Conservation (phyloP, 1,139 yeast species). For the Debaryomyces sp. region DNA sequence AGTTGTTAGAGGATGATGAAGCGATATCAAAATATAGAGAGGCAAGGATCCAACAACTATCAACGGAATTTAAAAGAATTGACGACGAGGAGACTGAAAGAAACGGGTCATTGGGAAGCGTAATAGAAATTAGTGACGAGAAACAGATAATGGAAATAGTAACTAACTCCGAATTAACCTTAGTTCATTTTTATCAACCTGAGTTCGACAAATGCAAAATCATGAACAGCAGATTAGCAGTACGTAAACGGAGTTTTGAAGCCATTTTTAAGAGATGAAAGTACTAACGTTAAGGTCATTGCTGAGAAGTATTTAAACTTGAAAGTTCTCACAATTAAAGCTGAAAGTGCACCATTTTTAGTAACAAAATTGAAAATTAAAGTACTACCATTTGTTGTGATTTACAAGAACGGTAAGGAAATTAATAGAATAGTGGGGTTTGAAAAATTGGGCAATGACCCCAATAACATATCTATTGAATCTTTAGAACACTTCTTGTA, state of each 20-base stretch:
- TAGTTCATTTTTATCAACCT: constrained; percentile 69
- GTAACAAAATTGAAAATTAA: constrained; percentile 63
- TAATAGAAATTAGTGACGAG: constrained; percentile 49
- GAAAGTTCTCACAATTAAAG: constrained; percentile 59
- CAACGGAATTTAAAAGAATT: constrained; percentile 45
- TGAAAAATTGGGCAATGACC: constrained; percentile 52
- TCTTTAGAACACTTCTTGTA: constrained; percentile 50
- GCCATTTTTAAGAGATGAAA: background rate
- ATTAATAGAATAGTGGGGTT: constrained; percentile 66
- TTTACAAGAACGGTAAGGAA: constrained; percentile 65
- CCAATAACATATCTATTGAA: constrained; percentile 33
- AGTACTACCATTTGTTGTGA: constrained; percentile 70
- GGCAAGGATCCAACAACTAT: constrained; percentile 50
- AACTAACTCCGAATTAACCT: constrained; percentile 41
- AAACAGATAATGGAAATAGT: constrained; percentile 57
- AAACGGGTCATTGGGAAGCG: constrained; percentile 43
- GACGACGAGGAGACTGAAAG: constrained; percentile 30
- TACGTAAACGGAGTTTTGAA: constrained; percentile 14
- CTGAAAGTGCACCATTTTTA: constrained; percentile 70
- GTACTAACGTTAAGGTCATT: constrained; percentile 25
- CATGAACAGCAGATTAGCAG: constrained; percentile 53
- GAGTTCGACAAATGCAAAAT: constrained; percentile 59
- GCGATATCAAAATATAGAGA: constrained; percentile 44
- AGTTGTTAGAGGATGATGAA: constrained; percentile 39
- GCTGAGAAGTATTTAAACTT: constrained; percentile 63